Evolutionary conservation across 352 stramenopile genomes (phyloP), one percentile per base, ranked within the genome.

Genomic region (Phytophthora hibernalis): DNA sequence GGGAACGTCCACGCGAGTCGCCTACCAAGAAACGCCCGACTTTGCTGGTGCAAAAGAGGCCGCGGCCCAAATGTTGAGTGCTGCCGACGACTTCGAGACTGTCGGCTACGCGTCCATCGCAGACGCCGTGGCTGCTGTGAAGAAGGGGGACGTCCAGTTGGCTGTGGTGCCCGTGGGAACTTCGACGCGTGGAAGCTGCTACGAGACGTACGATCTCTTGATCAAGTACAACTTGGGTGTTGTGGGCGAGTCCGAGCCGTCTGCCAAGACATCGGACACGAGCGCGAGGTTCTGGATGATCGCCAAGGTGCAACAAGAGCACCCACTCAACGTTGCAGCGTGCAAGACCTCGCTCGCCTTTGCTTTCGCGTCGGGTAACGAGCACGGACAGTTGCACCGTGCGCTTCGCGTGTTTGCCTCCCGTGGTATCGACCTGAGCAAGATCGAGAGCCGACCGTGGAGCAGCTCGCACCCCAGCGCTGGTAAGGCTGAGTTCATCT

Each of bases 121-220:
- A 51, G 79, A 74, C n/a, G 78, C 74, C 20, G 81, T 91, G 65
- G 55, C 69, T 35, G 82, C 84, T 5, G 82, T 92, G 1, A 74
- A 85, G 42, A 75, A 81, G 38, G 87, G 90, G 22, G 92, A 98
- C 68, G 93, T 78, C 33, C 89, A 98, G 60, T 98, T 98, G 77
- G 95, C 89, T 10, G 87, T 98, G 26, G 53, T 99, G 6, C 96
- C 96, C 4, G 94, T 99, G 45, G 97, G 99, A 75, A 98, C 98
- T 65, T 95, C 91, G 9, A 79, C 98, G 35, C 94, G 91, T 43
- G 97, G 97, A 10, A 98, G 82, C 21, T 99, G 98, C 68, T 97
- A 99, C 75, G 93, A 97, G 50, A 98, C 98, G 69, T 99, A 99
- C 73, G 86, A 95, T 57, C 61, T 95, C 42, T 47, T 93, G 69